Base-by-base conservation (phyloP, 2,329 filamentous ascomycete genomes). In the Neoarthrinium moseri region DNA sequence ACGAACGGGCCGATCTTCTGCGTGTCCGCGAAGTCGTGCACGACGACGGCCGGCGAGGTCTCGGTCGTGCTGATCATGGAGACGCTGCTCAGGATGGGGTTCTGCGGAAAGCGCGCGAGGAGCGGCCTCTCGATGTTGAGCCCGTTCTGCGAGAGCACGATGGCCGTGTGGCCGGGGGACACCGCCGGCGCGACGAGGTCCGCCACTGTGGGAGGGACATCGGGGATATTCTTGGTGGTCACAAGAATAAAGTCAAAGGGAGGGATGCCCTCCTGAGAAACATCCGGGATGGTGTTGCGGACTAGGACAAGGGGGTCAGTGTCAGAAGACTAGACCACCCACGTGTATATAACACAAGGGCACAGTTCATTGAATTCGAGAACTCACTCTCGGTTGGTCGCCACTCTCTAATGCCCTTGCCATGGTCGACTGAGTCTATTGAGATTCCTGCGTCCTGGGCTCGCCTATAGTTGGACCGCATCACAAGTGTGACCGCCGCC, bases 111-210 rank as follows among this genome's bases (percentile, higher is more conserved):
- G 1, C 63, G 59, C 1, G 56, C 46, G 15, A 77, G 56, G 17
- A 84, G 56, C 0, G 79, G 77, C 33, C 69, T 72, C 51, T 84
- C 78, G 50, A 84, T 84, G 53, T 83, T 81, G n/a, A 84, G 62
- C 1, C 81, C 81, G 54, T 85, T 85, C 50, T 85, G 81, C 5
- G 81, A 64, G 6, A 85, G 69, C 0, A 83, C 67, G 35, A 85
- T 75, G 22, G 68, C 68, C 0, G 80, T 82, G 20, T 72, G 63
- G 2, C 66, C 68, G 1, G 70, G 67, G 0, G 73, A 77, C 1
- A 84, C 63, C 2, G 77, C 78, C 0, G 77, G 75, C 1, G 59
- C 55, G 21, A 83, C 72, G 24, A 81, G 58, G 2, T 78, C 71
- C 30, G 67, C 56, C 0, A 77, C 61, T 0, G 64, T 67, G 0